Conservation (phyloP, 495 filamentous ascomycete species). For the Penicillium paradoxum region DNA sequence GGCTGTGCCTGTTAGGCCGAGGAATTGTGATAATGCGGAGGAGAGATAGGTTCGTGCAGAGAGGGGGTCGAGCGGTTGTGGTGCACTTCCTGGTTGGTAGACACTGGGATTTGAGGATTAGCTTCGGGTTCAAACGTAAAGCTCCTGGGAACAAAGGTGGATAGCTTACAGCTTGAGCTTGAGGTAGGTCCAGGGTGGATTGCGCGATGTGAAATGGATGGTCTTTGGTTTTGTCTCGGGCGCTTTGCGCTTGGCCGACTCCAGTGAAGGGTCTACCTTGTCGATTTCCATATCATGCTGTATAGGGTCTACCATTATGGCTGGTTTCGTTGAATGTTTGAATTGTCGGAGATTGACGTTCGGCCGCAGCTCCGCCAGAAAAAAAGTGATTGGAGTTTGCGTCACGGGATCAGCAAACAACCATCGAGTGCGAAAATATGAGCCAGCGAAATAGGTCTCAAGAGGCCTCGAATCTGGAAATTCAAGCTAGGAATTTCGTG, state of each 20-base stretch:
- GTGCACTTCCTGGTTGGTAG: conserved; percentile 25
- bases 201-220: conserved; percentile 40
- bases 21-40: conserved; percentile 69
- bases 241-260: conserved; percentile 30
- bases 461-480: background rate
- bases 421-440: background rate
- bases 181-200: conserved; percentile 48
- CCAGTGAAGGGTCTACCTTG: background rate
- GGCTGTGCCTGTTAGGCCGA: conserved; percentile 69
- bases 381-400: conserved; percentile 16
- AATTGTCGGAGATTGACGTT: conserved; percentile 1
- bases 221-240: conserved; percentile 16
- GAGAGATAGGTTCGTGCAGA: conserved; percentile 70
- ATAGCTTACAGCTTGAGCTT: conserved; percentile 40
- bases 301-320: conserved; percentile 6
- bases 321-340: background rate
- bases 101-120: conserved; percentile 21
- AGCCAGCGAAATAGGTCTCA: background rate
- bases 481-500: background rate
- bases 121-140: background rate
- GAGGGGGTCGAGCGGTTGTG: conserved; percentile 59
- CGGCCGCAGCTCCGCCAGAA: conserved; percentile 3
- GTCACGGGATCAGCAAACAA: conserved; percentile 23
- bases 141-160: background rate
- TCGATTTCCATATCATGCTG: background rate